phyloP scores from a whole-genome alignment of 163 green algal genomes.

The Scenedesmus sp. region DNA sequence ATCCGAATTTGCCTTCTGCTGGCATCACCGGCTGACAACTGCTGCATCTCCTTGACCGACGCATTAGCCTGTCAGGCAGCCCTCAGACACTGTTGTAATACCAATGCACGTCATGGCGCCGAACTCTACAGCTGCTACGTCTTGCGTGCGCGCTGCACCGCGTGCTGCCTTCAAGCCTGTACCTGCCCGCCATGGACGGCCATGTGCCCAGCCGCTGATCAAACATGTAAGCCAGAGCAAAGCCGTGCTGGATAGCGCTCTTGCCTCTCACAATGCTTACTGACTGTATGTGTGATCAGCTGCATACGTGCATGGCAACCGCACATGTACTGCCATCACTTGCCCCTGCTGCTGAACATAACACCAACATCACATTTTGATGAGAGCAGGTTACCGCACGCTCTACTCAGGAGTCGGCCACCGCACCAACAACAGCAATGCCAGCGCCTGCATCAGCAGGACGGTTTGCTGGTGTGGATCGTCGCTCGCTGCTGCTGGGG shows the following conservation, averaged over 20 bases:
- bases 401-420: background rate
- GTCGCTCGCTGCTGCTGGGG: constrained; percentile 1
- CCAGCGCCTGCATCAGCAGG: background rate
- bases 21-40: background rate
- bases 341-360: background rate
- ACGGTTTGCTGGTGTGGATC: background rate
- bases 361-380: background rate
- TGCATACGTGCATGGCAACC: background rate
- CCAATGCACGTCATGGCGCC: background rate
- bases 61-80: background rate
- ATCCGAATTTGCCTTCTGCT: background rate
- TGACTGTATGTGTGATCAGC: background rate
- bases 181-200: background rate
- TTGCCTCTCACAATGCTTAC: background rate
- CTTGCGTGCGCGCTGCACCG: background rate
- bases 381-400: background rate
- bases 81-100: background rate
- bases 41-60: background rate
- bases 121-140: background rate
- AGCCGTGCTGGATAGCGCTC: no score
- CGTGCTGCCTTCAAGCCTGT: background rate
- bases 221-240: no score
- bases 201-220: background rate
- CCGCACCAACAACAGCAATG: background rate
- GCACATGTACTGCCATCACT: background rate